These are phyloP conservation scores for Paspalum vaginatum DNA, from an alignment of 176 grass and related monocot species.

Conservation along the genomic window DNA sequence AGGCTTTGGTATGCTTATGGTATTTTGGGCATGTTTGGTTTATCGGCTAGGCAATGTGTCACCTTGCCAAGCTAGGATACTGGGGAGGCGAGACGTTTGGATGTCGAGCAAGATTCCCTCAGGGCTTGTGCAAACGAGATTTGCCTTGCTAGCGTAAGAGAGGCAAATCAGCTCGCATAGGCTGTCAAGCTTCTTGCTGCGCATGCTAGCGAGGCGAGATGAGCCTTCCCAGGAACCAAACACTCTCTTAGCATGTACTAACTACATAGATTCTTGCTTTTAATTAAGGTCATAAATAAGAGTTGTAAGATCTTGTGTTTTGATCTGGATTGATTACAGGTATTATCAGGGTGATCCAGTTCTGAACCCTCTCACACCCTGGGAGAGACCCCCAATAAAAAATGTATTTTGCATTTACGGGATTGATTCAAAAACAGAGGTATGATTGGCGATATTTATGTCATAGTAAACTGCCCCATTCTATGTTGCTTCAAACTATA, in stretches of 20 bases:
- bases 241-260: not conserved
- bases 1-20: constrained; percentile 4
- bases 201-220: no score
- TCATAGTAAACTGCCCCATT: constrained; percentile 14
- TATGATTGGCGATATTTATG: constrained; percentile 34
- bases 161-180: no score
- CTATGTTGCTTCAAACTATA: constrained; percentile 19
- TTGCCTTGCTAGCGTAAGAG: no score
- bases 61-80: no score
- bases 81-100: no score
- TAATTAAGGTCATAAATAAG: constrained; percentile 29
- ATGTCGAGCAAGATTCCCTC: no score
- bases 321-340: constrained; percentile 51
- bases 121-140: no score
- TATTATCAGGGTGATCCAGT: constrained; percentile 95
- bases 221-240: no score
- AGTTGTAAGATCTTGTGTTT: constrained; percentile 30
- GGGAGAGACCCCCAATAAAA: constrained; percentile 97
- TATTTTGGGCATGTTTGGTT: not conserved
- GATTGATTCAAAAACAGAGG: constrained; percentile 92
- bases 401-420: constrained; percentile 98
- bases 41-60: no score
- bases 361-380: constrained; percentile 87
- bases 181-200: no score
- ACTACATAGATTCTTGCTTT: constrained; percentile 22